Base-by-base conservation (phyloP, 2,329 filamentous ascomycete species). In the Fonsecaea multimorphosa region DNA sequence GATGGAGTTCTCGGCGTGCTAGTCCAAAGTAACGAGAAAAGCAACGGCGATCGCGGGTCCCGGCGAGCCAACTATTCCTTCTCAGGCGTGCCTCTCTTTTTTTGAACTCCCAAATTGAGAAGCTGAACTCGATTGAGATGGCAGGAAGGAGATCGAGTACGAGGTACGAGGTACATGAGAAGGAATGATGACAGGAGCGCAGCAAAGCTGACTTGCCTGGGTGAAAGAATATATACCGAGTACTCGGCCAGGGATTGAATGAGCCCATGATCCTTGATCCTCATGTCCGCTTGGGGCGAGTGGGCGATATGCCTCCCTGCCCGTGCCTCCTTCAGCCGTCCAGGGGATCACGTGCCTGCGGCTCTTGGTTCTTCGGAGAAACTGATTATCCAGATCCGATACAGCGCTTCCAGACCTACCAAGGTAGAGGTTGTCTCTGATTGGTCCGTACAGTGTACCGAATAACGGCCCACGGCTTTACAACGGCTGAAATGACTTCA, bases 1-100 rank as follows among this genome's bases (percentile, higher is more conserved):
- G 56, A 58, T 52, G 58, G 58, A 38, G 44, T 12, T n/a, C 57
- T 52, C 57, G 57, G 57, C 57, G 16, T 12, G 44, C 31, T 49
- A 32, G 29, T 49, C 46, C 44, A 24, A 52, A 36, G 14, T 14
- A 60, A 32, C 22, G 36, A 40, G 38, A 60, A 38, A 57, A 60
- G 44, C 46, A 52, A 52, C 31, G 29, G 38, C 44, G 36, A 49
- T 58, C 56, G 8, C 11, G 22, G 44, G 19, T 12, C 44, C n/a
- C 22, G 22, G 44, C 19, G 27, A 31, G 40, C 16, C 38, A 16
- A 31, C 40, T 58, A 31, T 40, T 34, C 12, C 44, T n/a, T 16
- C 32, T 53, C 46, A 60, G 58, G 32, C 40, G 46, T 60, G 58
- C 58, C 51, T 53, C n/a, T n/a, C n/a, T 34, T 4, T 49, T 34